Conservation (phyloP, 371 early-diverging fungal genomes). For the Circinella minor region DNA sequence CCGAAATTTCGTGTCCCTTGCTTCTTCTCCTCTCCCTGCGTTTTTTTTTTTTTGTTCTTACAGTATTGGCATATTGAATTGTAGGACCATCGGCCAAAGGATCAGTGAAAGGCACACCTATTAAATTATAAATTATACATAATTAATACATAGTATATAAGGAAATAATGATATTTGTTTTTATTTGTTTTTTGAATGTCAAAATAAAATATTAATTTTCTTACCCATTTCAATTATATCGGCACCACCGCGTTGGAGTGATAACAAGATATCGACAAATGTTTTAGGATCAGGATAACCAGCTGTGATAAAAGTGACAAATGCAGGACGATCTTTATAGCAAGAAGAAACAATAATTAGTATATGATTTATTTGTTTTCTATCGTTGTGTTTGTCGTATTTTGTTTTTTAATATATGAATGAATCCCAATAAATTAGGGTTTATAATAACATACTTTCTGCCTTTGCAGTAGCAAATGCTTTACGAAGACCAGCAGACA, state of each 20-base stretch:
- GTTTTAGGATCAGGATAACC: slow-evolving; percentile 84
- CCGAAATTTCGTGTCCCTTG: neutral
- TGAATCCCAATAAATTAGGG: too few species aligned
- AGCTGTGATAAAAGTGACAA: slow-evolving; percentile 93
- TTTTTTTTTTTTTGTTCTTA: slow-evolving; percentile 36
- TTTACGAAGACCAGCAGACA: slow-evolving; percentile 52
- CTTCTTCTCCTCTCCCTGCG: neutral
- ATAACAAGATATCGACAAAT: slow-evolving; percentile 84
- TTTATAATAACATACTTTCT: slow-evolving; percentile 37
- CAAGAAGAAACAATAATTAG: too few species aligned
- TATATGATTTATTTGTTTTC: neutral
- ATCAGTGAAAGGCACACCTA: slow-evolving; percentile 96
- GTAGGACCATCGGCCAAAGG: slow-evolving; percentile 97
- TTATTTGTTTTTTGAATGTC: neutral
- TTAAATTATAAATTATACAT: neutral
- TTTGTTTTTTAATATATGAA: neutral
- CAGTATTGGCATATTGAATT: slow-evolving; percentile 90
- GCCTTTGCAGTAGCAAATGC: slow-evolving; percentile 46
- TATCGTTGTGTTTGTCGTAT: neutral
- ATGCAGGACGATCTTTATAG: slow-evolving; percentile 76
- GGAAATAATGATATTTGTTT: too few species aligned
- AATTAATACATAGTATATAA: too few species aligned
- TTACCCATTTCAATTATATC: slow-evolving; percentile 97
- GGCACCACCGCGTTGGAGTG: slow-evolving; percentile 90
- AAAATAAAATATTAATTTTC: neutral